Evolutionary conservation across 352 stramenopile genomes (phyloP), one percentile per base, ranked within the genome.

Genomic region (Achlya hypogyna): DNA sequence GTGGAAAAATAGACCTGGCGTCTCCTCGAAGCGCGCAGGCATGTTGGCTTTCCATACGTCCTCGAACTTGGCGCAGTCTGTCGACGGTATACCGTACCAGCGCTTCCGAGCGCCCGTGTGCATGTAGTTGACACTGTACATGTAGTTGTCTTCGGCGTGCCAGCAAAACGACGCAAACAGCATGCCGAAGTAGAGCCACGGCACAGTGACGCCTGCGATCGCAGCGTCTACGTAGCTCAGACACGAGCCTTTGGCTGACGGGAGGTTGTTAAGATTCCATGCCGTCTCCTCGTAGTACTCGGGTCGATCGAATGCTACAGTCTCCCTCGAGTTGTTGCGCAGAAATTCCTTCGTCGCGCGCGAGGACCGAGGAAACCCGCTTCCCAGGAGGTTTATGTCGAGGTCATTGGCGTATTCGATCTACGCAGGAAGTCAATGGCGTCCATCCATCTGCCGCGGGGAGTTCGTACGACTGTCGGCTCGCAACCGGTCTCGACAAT

Each of bases 71-170:
- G 72, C 69, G 23, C 77, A 82, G 42, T 86, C 72, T 0, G 71
- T 70, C 2, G 80, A 82, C 27, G 83, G 78, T 31, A 92, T 83
- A 20, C 83, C 83, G 65, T 98, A 98, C 97, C 97, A 99, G 52
- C 96, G 91, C 71, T 99, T 99, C 23, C 95, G 91, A 12, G 89
- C 92, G 4, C 97, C 97, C 18, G 86, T 75, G 75, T 99, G 96
- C 68, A 98, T 90, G 77, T 99, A 99, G 74, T 99, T 99, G 69
- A 99, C 98, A 53, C 87, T 98, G 72, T 98, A 98, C 74, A 99
- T 94, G 81, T 98, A 98, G 75, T 99, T 98, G 75, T 99, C 97
- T 77, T 99, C 97, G 29, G 93, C 98, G 74, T 99, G 97, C 96
- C 96, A 99, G 72, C 91, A 98, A 73, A 99, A 99, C 1, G 96